Conservation (phyloP, 768 basidiomycete genomes). For the Filobasidium wieringae region DNA sequence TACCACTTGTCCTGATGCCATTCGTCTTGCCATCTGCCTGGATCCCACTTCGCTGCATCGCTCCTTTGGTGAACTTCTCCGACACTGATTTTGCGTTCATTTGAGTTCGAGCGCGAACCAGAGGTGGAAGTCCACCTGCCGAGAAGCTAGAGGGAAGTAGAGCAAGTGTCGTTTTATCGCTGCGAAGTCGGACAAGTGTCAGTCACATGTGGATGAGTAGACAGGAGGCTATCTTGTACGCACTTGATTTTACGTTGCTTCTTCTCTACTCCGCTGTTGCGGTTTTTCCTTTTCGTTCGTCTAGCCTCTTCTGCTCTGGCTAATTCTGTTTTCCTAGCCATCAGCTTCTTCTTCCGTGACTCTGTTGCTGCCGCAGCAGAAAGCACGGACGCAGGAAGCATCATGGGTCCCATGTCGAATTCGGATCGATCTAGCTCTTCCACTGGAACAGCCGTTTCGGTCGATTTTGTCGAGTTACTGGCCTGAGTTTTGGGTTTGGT, state of each 20-base stretch:
- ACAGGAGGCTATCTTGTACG: not conserved
- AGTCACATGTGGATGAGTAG: not conserved
- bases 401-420: conserved; percentile 9
- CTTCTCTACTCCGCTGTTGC: not conserved
- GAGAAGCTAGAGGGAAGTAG: conserved; percentile 3
- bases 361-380: conserved; percentile 5
- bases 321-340: conserved; percentile 13
- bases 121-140: not conserved
- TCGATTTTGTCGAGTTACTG: not conserved
- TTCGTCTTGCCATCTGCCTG: conserved; percentile 4
- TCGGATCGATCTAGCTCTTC: conserved; percentile 3
- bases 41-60: conserved; percentile 12
- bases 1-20: not conserved
- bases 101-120: conserved; percentile 6
- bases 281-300: not conserved
- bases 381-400: conserved; percentile 5
- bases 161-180: conserved; percentile 7
- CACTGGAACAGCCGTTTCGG: not conserved
- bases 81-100: not conserved
- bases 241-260: conserved; percentile 2
- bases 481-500: not conserved
- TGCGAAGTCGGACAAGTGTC: not conserved
- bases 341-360: conserved; percentile 3
- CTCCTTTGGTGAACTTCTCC: conserved; percentile 5
- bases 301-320: not conserved